These are phyloP conservation scores for Mycena capillaripes DNA, from an alignment of 768 basidiomycete genomes.

Conservation along the genomic window DNA sequence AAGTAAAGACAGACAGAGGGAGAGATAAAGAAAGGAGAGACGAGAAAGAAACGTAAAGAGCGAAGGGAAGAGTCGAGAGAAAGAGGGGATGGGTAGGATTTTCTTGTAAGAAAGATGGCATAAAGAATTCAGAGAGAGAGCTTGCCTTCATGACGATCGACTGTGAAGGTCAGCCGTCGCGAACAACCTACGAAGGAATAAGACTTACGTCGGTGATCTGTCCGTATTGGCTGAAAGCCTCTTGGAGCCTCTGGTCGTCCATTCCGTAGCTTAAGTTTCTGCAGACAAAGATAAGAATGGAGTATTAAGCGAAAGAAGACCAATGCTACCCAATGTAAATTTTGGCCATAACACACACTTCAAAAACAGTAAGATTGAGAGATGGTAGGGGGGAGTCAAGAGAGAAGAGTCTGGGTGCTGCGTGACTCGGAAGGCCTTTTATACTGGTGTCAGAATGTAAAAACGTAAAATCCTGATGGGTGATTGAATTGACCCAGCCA, in stretches of 20 bases:
- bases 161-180: slow-evolving; percentile 56
- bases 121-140: too few species aligned
- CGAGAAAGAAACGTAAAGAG: too few species aligned
- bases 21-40: too few species aligned
- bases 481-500: not conserved
- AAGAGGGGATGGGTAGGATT: too few species aligned
- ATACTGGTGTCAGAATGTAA: not conserved
- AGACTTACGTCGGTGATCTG: slow-evolving; percentile 90
- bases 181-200: slow-evolving; percentile 32
- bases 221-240: slow-evolving; percentile 87
- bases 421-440: slow-evolving; percentile 18
- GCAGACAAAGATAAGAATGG: slow-evolving; percentile 44
- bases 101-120: too few species aligned
- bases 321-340: slow-evolving; percentile 23
- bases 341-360: slow-evolving; percentile 22
- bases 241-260: slow-evolving; percentile 88
- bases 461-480: slow-evolving; percentile 19
- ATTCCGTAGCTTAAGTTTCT: slow-evolving; percentile 96
- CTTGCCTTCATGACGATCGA: slow-evolving; percentile 98
- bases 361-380: not conserved
- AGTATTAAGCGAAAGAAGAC: not conserved
- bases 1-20: too few species aligned
- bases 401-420: not conserved
- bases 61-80: too few species aligned
- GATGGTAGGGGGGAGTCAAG: not conserved